These are phyloP conservation scores for Chytriomyces sp. DNA, from an alignment of 192 early-diverging fungal genomes.

Conservation along the genomic window DNA sequence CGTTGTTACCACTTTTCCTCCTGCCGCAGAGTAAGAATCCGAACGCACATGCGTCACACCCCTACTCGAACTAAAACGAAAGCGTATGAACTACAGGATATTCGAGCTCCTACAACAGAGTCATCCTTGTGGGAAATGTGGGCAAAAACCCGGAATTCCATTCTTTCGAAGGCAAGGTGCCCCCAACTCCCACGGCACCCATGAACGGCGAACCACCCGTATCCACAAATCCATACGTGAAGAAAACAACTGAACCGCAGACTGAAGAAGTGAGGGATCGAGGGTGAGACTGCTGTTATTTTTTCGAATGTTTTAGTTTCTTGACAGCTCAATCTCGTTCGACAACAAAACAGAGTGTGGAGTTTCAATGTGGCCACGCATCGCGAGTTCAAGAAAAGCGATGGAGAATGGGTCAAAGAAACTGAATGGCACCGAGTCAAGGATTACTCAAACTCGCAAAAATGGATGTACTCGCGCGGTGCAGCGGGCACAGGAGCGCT, in stretches of 20 bases:
- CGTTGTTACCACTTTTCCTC: no score
- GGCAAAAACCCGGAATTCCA: constrained; percentile 31
- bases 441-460: not conserved
- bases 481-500: not conserved
- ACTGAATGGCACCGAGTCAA: constrained; percentile 35
- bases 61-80: no score
- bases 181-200: no score
- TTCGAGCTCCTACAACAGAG: constrained; percentile 35
- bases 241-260: constrained; percentile 37
- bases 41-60: no score
- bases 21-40: no score
- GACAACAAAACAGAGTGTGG: constrained; percentile 5
- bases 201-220: no score
- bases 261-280: constrained; percentile 8
- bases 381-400: not conserved
- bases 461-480: constrained; percentile 10
- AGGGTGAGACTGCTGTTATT: not conserved
- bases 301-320: not conserved
- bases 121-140: constrained; percentile 33
- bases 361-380: constrained; percentile 25
- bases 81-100: constrained; percentile 35
- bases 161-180: not conserved
- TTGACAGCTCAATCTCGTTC: not conserved
- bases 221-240: constrained; percentile 12
- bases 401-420: constrained; percentile 27